Conservation (phyloP, 2,329 filamentous ascomycete species). For the Aspergillus pseudoglaucus region DNA sequence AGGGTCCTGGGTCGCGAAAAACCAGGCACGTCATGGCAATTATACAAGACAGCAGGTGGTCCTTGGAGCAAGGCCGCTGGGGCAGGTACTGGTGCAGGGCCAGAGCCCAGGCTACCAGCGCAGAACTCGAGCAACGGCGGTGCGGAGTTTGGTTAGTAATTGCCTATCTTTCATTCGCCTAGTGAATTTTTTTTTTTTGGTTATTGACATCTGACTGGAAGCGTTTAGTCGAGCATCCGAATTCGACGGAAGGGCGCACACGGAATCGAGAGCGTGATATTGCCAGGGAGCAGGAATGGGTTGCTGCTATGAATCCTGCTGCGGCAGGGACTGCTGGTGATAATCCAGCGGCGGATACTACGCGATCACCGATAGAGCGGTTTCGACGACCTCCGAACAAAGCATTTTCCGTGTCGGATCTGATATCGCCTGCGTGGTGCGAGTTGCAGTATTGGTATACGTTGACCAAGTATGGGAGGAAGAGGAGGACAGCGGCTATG, state of each 20-base stretch:
- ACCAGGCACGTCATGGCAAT: constrained; percentile 24
- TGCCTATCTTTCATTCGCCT: constrained; percentile 16
- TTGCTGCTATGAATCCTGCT: background rate
- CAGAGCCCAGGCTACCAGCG: constrained; percentile 18
- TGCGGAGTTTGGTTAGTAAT: constrained; percentile 26
- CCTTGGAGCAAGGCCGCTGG: no score
- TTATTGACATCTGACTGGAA: constrained; percentile 56
- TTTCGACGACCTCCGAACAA: constrained; percentile 74
- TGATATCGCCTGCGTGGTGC: constrained; percentile 89
- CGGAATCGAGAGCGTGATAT: constrained; percentile 25
- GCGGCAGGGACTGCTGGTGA: constrained; percentile 7
- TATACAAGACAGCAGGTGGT: background rate
- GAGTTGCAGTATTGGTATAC: constrained; percentile 91
- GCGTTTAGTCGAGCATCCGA: constrained; percentile 54
- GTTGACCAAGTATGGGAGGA: constrained; percentile 68
- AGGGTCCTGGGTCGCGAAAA: constrained; percentile 36
- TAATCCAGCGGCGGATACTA: constrained; percentile 30
- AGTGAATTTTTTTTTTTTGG: constrained; percentile 33
- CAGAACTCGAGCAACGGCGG: constrained; percentile 19
- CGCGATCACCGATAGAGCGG: constrained; percentile 61
- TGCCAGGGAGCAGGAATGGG: constrained; percentile 20
- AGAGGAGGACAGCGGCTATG: constrained; percentile 75
- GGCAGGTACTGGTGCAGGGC: constrained; percentile 1
- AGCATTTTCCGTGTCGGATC: constrained; percentile 77
- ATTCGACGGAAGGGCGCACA: constrained; percentile 30